A percentile compares a stretch with the other conserved stretches of the same genome.
Conservation (phyloP, 495 filamentous ascomycete species). For the Hyphodiscus hymeniophilus region DNA sequence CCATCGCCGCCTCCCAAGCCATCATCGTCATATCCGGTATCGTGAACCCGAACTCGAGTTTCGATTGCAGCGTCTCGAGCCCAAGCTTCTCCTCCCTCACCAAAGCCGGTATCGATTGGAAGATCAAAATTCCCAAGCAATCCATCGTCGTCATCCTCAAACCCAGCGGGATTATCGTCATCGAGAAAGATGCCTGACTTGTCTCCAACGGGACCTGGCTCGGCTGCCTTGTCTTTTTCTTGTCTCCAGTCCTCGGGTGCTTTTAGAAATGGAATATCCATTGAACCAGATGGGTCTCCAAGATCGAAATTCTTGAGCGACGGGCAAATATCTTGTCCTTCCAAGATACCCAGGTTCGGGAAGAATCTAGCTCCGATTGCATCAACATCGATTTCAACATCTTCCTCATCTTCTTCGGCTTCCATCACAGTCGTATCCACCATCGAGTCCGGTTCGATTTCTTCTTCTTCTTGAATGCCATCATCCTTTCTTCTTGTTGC, state of each 20-base stretch:
- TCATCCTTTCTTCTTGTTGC: constrained; percentile 33
- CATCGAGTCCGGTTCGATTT: constrained; percentile 27
- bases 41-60: constrained; percentile 52
- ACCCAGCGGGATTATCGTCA: constrained; percentile 67
- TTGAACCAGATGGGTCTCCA: constrained; percentile 70
- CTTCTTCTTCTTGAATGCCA: constrained; percentile 42
- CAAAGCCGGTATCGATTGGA: constrained; percentile 56
- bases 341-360: constrained; percentile 66
- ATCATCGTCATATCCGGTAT: constrained; percentile 43
- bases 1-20: constrained; percentile 39
- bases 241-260: constrained; percentile 77
- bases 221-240: constrained; percentile 49
- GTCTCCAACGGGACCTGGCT: constrained; percentile 45
- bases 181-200: constrained; percentile 72
- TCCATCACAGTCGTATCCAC: constrained; percentile 26
- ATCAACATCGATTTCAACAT: constrained; percentile 68
- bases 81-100: constrained; percentile 69
- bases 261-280: constrained; percentile 89
- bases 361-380: constrained; percentile 75
- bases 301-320: constrained; percentile 90
- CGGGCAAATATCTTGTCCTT: constrained; percentile 87
- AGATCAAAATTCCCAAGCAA: constrained; percentile 68
- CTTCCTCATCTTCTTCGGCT: constrained; percentile 44
- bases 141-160: constrained; percentile 69
- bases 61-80: constrained; percentile 58